Percentiles rank a stretch among this genome's conserved stretches.
These are phyloP conservation scores for Vickermania ingenoplastis DNA, from an alignment of 208 protist genomes.

Conservation along the genomic window DNA sequence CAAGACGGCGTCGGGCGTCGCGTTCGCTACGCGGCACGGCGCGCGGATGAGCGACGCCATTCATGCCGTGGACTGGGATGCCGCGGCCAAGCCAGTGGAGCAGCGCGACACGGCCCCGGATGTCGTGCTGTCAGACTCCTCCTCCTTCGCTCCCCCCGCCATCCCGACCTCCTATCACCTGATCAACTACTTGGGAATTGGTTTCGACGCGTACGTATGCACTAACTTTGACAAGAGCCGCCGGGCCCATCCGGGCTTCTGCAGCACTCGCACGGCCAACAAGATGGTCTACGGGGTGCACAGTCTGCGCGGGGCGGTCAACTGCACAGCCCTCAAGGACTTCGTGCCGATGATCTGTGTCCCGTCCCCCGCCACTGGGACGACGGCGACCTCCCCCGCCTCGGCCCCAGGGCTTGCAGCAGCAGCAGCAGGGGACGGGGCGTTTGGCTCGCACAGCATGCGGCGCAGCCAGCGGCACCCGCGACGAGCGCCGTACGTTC, in stretches of 20 bases:
- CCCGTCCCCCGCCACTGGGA: conserved; percentile 14
- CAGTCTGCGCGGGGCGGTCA: conserved; percentile 27
- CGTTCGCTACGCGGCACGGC: conserved; percentile 12
- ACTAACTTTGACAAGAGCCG: conserved; percentile 49
- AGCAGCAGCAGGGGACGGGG: neutral
- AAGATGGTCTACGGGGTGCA: conserved; percentile 68
- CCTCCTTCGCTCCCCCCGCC: neutral
- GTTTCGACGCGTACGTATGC: conserved; percentile 70
- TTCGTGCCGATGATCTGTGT: conserved; percentile 50
- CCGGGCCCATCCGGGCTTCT: conserved; percentile 34
- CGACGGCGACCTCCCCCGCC: neutral
- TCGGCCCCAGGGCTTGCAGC: neutral
- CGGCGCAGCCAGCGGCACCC: neutral
- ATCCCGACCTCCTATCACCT: conserved; percentile 15
- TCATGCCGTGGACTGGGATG: conserved; percentile 34
- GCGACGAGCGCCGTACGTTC: conserved; percentile 11
- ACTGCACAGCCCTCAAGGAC: conserved; percentile 31
- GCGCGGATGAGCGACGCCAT: conserved; percentile 7
- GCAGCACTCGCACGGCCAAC: conserved; percentile 51
- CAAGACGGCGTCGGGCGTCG: conserved; percentile 2
- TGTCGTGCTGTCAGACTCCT: conserved; percentile 1
- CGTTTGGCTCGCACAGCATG: neutral
- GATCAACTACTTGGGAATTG: conserved; percentile 80
- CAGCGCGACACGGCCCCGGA: conserved; percentile 4
- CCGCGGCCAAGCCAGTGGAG: conserved; percentile 1